A percentile compares a stretch with the other conserved stretches of the same genome.
Evolutionary conservation across 805 yeast species (phyloP).

Genomic region (Saccharomyces mikatae): DNA sequence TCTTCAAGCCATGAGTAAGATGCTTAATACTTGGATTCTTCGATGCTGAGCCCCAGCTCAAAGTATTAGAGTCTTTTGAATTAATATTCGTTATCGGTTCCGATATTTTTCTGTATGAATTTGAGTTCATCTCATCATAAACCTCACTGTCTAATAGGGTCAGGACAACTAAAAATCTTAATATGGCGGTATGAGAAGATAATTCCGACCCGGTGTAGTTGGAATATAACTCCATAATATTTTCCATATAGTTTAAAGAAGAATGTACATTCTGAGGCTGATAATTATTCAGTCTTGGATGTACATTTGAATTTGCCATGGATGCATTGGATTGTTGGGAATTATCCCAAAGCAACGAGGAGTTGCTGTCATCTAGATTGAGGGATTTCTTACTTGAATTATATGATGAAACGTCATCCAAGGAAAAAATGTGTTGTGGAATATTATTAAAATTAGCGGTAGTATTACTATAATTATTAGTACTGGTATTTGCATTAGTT

Average conservation of each 20-base stretch:
- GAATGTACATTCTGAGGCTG: neutral
- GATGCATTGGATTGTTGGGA: neutral
- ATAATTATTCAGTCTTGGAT: neutral
- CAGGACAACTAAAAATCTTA: conserved; percentile 14
- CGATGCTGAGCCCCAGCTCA: neutral
- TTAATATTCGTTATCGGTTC: conserved; percentile 3
- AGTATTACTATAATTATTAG: neutral
- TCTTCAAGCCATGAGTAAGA: conserved; percentile 21
- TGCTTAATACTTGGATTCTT: conserved; percentile 8
- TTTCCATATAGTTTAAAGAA: conserved; percentile 5
- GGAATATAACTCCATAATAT: conserved; percentile 9
- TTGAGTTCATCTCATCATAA: conserved; percentile 13
- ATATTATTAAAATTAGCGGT: neutral
- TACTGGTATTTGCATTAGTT: neutral
- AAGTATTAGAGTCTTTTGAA: neutral
- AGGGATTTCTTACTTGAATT: conserved; percentile 1
- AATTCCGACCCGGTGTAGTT: conserved; percentile 11
- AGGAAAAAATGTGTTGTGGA: neutral
- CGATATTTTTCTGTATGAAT: conserved; percentile 8
- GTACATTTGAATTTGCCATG: neutral
- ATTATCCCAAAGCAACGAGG: neutral
- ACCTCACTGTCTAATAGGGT: conserved; percentile 13
- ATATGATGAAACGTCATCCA: conserved; percentile 1
- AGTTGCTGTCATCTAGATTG: neutral
- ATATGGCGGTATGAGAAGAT: conserved; percentile 11